Percentiles rank a stretch among this genome's conserved stretches.
Evolutionary conservation across 2,329 filamentous ascomycete genomes (phyloP).

Genomic region (Aspergillus sp.): DNA sequence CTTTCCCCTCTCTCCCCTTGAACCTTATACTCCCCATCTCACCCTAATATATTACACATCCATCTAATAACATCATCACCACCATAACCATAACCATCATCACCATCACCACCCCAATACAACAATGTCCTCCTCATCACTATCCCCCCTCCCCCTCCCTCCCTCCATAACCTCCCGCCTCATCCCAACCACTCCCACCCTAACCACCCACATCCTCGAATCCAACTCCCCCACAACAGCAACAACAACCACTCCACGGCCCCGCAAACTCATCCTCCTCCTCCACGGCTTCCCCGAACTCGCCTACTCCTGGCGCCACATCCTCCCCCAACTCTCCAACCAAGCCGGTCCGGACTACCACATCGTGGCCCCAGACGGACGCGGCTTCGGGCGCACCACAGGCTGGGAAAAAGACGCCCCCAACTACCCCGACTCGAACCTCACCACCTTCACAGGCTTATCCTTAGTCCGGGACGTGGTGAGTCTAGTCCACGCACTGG

Average conservation of each 20-base stretch:
- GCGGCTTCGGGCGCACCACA: conserved; percentile 67
- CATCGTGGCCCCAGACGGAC: conserved; percentile 67
- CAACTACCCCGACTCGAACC: conserved; percentile 53
- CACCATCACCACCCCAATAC: not conserved
- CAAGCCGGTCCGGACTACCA: conserved; percentile 60
- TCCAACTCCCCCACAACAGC: conserved; percentile 47
- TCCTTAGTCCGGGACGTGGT: conserved; percentile 64
- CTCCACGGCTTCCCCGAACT: conserved; percentile 70
- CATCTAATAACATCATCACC: not conserved
- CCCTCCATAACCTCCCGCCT: conserved; percentile 57
- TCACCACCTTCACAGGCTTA: conserved; percentile 59
- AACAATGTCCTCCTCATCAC: not conserved
- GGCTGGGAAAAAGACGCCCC: conserved; percentile 55
- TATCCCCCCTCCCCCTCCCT: conserved; percentile 56
- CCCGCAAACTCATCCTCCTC: conserved; percentile 57
- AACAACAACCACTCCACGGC: conserved; percentile 15
- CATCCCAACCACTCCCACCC: conserved; percentile 56
- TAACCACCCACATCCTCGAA: conserved; percentile 64
- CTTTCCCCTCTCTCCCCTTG: not conserved
- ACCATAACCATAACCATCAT: not conserved
- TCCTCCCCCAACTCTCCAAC: conserved; percentile 55
- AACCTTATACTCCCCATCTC: not conserved
- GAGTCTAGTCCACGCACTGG: conserved; percentile 61
- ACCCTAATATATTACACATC: not conserved
- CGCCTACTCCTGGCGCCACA: conserved; percentile 68